These are phyloP conservation scores for Boletus edulis DNA, from an alignment of 768 basidiomycete species.

Conservation along the genomic window DNA sequence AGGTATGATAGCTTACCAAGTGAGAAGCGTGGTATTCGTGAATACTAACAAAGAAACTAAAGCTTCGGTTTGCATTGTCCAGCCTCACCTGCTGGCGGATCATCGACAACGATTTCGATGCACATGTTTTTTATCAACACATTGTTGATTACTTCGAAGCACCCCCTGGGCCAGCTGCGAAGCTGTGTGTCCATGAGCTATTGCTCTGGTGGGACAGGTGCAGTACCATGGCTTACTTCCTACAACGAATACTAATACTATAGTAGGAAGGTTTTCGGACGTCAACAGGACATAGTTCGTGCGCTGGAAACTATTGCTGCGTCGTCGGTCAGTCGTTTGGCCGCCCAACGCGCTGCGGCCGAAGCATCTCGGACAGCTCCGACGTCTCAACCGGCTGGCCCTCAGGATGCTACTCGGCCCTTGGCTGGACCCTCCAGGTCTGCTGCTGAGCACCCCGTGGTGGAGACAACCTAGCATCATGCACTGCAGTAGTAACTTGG, in stretches of 20 bases:
- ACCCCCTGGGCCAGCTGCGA: background rate
- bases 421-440: no score
- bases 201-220: background rate
- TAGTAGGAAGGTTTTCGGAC: background rate
- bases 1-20: background rate
- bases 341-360: background rate
- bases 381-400: no score
- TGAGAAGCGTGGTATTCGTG: background rate
- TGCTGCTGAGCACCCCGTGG: no score
- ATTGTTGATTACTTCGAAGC: background rate
- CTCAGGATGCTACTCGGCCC: no score
- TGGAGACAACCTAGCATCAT: no score
- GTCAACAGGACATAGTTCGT: background rate
- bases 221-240: background rate
- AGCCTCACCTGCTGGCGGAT: background rate
- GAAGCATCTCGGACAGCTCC: background rate
- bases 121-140: background rate
- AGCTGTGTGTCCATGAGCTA: background rate
- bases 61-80: background rate
- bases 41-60: background rate
- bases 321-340: background rate
- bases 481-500: no score
- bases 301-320: background rate
- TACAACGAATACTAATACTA: background rate
- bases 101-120: background rate